These are phyloP conservation scores for Sorghum bicolor DNA, from an alignment of 176 grass and related monocot genomes.

Conservation along the genomic window DNA sequence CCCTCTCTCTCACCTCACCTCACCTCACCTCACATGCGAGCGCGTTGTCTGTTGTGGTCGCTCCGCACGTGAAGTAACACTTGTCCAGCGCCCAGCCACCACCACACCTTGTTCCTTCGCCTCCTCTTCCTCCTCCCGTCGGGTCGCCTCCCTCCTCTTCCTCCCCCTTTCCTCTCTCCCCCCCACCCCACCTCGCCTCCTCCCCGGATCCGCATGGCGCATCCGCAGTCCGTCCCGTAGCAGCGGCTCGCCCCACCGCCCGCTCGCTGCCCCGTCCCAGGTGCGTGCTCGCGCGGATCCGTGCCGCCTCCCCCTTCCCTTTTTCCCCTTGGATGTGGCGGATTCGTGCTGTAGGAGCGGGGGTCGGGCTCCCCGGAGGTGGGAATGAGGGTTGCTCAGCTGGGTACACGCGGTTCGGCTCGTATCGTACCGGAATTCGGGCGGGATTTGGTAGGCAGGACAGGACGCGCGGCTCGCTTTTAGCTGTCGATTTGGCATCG, in stretches of 20 bases:
- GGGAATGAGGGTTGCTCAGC: neutral
- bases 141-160: neutral
- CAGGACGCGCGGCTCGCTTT: too few relatives aligned
- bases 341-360: neutral
- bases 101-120: neutral
- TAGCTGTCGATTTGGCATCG: neutral
- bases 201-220: slow-evolving; percentile 40
- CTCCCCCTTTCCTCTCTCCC: neutral
- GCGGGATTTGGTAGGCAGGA: neutral
- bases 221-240: slow-evolving; percentile 23
- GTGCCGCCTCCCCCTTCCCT: neutral
- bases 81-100: slow-evolving; percentile 17
- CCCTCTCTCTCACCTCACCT: too few relatives aligned
- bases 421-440: neutral
- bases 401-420: neutral
- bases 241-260: neutral
- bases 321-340: neutral
- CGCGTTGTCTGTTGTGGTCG: neutral
- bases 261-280: slow-evolving; percentile 21
- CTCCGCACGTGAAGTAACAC: neutral
- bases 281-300: slow-evolving; percentile 37
- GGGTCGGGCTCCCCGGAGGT: neutral
- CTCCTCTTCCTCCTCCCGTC: neutral
- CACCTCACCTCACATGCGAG: too few relatives aligned
- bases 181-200: too few relatives aligned